These are phyloP conservation scores for Pyrenula aspistea DNA, from an alignment of 495 filamentous ascomycete species.

Conservation along the genomic window DNA sequence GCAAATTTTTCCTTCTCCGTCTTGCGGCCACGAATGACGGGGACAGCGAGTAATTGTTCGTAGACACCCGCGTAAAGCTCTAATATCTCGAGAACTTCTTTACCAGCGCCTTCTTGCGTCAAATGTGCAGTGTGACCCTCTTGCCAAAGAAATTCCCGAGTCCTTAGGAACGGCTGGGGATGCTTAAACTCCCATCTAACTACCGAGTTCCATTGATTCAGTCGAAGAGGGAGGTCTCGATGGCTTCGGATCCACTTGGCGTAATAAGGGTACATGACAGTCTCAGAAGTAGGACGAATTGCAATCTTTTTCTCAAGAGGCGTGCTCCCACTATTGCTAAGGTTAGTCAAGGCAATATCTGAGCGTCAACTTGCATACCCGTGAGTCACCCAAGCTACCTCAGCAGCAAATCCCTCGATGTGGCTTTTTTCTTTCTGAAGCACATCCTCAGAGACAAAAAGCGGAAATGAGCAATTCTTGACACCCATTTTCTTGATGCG, in stretches of 20 bases:
- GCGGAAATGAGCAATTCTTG: slow-evolving; percentile 88
- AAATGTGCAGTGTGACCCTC: slow-evolving; percentile 96
- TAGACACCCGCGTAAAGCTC: slow-evolving; percentile 86
- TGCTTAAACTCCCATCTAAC: slow-evolving; percentile 99
- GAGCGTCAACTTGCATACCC: slow-evolving; percentile 44
- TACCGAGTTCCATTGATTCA: slow-evolving; percentile 98
- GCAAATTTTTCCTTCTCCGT: slow-evolving; percentile 91
- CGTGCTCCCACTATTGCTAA: slow-evolving; percentile 54
- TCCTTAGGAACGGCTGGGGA: slow-evolving; percentile 85
- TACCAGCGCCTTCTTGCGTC: slow-evolving; percentile 58
- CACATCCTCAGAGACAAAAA: slow-evolving; percentile 85
- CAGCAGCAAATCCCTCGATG: slow-evolving; percentile 92
- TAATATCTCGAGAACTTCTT: slow-evolving; percentile 87
- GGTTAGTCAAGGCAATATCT: slow-evolving; percentile 12
- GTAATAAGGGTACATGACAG: slow-evolving; percentile 93
- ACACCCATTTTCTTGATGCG: slow-evolving; percentile 83
- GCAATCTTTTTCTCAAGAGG: slow-evolving; percentile 91
- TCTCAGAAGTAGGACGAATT: slow-evolving; percentile 90
- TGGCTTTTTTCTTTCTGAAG: slow-evolving; percentile 93
- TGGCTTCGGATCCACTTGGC: slow-evolving; percentile 92
- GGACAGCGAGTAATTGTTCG: slow-evolving; percentile 84
- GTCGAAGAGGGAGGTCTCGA: slow-evolving; percentile 78
- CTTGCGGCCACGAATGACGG: slow-evolving; percentile 82
- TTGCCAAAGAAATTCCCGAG: slow-evolving; percentile 95
- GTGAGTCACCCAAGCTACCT: slow-evolving; percentile 97